Evolutionary conservation across 345 rosid species (phyloP), one percentile per base, ranked within the genome.

Genomic region (Kandelia obovata): DNA sequence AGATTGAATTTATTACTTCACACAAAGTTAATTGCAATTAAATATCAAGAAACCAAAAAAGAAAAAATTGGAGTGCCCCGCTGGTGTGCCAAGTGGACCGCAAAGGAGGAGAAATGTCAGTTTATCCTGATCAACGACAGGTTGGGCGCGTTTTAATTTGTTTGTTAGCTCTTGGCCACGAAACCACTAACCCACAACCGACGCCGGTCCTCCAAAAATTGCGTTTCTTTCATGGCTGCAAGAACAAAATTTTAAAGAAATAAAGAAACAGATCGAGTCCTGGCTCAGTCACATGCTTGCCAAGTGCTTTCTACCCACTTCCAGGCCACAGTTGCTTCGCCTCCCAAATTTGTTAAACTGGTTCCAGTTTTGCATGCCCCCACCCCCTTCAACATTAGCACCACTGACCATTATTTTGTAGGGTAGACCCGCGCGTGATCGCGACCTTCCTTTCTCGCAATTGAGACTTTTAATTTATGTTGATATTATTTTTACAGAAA

Each of bases 221-320:
- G 53, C 20, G 11, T 21, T 2, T 3, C 15, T 19, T 7, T 10
- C 49, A 8, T 0, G 34, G 2, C 7, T 35, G 11, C 30, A 27
- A 17, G 6, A 4, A 5, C 21, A 43, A 16, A 10, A 32, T 23
- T 13, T 1, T 9, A n/a, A 67, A 34, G 17, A 7, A 6, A 9
- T n/a, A 32, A 39, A n/a, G 25, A 21, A 37, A 37, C 2, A 60
- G 53, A 28, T 7, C 6, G 19, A 23, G 25, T 20, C 58, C 4
- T 56, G 52, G 62, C 65, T 64, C 74, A 7, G 76, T 76, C 87
- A 79, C 87, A 75, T 81, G 85, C 62, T 17, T 15, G 53, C 67
- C 83, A 66, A 75, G 69, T 73, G 73, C 71, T 27, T 30, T 23
- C 51, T 17, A 39, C 15, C 7, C 7, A 46, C 34, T 2, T 21